Percentiles rank a stretch among this genome's conserved stretches.
Evolutionary conservation across 768 basidiomycete species (phyloP).

Genomic region (Leccinum olivaceopallidum): DNA sequence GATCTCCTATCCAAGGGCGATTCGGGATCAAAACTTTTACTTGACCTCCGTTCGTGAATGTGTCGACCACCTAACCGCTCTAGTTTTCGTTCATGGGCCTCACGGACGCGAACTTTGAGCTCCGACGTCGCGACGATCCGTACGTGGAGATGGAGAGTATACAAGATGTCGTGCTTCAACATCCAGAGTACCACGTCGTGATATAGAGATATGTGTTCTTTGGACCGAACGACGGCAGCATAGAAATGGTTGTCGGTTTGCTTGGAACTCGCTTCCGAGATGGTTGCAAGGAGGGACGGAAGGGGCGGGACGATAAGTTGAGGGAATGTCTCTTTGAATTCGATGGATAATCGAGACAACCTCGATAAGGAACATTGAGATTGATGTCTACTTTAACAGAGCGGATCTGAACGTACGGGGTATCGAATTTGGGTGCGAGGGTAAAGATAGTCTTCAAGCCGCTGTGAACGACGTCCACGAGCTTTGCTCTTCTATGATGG

Average conservation of each 20-base stretch:
- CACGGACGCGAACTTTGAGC: slow-evolving; percentile 71
- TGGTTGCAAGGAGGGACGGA: slow-evolving; percentile 68
- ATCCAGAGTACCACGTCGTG: slow-evolving; percentile 90
- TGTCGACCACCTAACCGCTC: slow-evolving; percentile 27
- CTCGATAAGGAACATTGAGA: slow-evolving; percentile 4
- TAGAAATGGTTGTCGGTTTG: slow-evolving; percentile 76
- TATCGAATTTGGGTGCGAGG: slow-evolving; percentile 62
- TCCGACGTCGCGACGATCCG: slow-evolving; percentile 77
- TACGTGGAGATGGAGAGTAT: slow-evolving; percentile 83
- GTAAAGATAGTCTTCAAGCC: slow-evolving; percentile 82
- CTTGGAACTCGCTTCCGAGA: slow-evolving; percentile 69
- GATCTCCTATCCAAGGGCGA: slow-evolving; percentile 17
- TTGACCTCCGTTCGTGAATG: slow-evolving; percentile 24
- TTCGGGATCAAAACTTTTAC: slow-evolving; percentile 20
- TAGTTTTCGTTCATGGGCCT: slow-evolving; percentile 39
- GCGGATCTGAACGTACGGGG: slow-evolving; percentile 48
- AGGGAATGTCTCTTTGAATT: slow-evolving; percentile 65
- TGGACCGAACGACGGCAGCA: slow-evolving; percentile 69
- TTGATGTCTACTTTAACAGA: background rate
- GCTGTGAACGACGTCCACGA: slow-evolving; percentile 82
- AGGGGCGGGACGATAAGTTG: slow-evolving; percentile 65
- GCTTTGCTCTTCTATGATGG: slow-evolving; percentile 83
- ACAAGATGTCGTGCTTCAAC: slow-evolving; percentile 81
- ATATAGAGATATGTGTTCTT: slow-evolving; percentile 68
- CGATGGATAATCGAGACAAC: slow-evolving; percentile 45